Evolutionary conservation across 805 yeast species (phyloP).

Genomic region (Yamadazyma nakazawae): DNA sequence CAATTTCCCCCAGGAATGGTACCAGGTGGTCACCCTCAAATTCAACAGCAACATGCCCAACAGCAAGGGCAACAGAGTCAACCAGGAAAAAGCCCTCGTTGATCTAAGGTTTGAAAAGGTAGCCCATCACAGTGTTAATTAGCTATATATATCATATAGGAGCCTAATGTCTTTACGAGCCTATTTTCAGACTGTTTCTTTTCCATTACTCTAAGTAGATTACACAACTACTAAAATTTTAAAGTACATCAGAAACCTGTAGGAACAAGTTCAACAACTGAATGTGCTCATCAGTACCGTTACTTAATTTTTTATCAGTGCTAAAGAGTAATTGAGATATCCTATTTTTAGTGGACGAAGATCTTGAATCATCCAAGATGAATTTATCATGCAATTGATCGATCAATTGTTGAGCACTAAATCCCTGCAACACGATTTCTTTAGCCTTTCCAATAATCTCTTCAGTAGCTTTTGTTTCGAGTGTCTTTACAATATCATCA

Average conservation of each 20-base stretch:
- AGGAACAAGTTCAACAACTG: conserved; percentile 65
- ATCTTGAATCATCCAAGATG: conserved; percentile 50
- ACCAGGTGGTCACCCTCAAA: conserved; percentile 7
- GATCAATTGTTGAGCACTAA: conserved; percentile 72
- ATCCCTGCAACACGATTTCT: conserved; percentile 58
- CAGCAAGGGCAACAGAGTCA: background rate
- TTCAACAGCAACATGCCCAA: conserved; percentile 9
- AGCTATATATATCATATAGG: conserved; percentile 1
- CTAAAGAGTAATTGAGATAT: conserved; percentile 67
- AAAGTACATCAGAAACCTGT: conserved; percentile 25
- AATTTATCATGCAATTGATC: conserved; percentile 70
- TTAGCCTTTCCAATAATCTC: conserved; percentile 44
- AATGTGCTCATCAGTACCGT: conserved; percentile 87
- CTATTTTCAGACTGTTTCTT: background rate
- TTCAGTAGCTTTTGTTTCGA: conserved; percentile 23
- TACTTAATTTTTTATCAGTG: conserved; percentile 68
- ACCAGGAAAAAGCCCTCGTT: background rate
- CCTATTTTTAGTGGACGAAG: conserved; percentile 56
- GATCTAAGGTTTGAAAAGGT: background rate
- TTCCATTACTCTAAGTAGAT: background rate
- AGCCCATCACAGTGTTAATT: background rate
- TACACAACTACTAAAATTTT: background rate
- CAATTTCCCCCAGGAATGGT: conserved; percentile 1
- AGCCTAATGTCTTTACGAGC: conserved; percentile 5
- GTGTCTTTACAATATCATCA: conserved; percentile 34